Evolutionary conservation across 306 rosid species (phyloP), one percentile per base, ranked within the genome.

Genomic region (Carpinus viminea): DNA sequence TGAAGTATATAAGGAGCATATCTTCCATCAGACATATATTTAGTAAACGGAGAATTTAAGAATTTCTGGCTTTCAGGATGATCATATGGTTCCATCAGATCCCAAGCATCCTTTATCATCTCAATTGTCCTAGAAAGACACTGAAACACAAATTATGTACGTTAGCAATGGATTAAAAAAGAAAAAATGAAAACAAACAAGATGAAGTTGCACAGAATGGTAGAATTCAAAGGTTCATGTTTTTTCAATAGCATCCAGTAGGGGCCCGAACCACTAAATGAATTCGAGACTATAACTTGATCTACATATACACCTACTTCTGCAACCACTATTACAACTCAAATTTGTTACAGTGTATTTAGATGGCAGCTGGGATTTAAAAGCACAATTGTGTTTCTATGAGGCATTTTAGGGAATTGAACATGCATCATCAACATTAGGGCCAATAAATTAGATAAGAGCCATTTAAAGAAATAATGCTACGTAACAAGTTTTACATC

Each of bases 1-100:
- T 95, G 93, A 74, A 95, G 90, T 73, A 95, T 84, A 83, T 92
- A 95, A 41, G 98, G 98, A 73, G 98, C 92, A 78, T 82, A 86
- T 83, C 79, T 91, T 81, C 92, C 90, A 51, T 88, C 84, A 81
- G 79, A 83, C 64, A 75, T 82, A 80, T 85, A 74, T 77, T 87
- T 89, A 80, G 83, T 74, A 74, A 53, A 73, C 8, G 92, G 83
- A 26, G 88, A 85, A 78, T 62, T 77, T 70, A 77, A 73, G n/a
- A 80, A 76, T 72, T 68, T 81, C 52, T 87, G 85, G 80, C 85
- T 81, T 71, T 87, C 87, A 54, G 86, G 78, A 78, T 52, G 64
- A 80, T 89, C 90, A 57, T 88, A 78, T 62, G 76, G 72, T 83
- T 84, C 88, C 70, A 80, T 76, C 77, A 82, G 68, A 80, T 82